These are phyloP conservation scores for Wallacemonas sp. DNA, from an alignment of 208 protist species.

Conservation along the genomic window DNA sequence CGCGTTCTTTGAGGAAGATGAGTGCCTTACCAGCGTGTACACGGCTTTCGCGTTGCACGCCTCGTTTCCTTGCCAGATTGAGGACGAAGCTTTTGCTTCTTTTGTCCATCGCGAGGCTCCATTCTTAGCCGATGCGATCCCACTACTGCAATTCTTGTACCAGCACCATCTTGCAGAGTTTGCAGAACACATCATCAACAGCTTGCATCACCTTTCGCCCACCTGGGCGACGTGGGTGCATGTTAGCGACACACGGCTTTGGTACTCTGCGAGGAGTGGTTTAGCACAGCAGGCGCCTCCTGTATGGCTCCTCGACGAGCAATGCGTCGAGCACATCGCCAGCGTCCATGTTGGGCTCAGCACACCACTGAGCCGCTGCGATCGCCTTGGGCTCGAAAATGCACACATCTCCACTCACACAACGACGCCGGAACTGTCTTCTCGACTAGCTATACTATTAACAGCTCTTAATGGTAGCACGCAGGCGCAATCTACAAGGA, in stretches of 20 bases:
- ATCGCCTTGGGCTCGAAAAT: slow-evolving; percentile 4
- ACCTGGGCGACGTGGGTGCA: neutral
- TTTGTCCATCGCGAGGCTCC: slow-evolving; percentile 12
- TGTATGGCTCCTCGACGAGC: slow-evolving; percentile 20
- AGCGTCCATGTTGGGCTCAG: neutral
- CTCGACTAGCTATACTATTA: no score
- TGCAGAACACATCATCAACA: slow-evolving; percentile 20
- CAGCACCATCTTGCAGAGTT: slow-evolving; percentile 27
- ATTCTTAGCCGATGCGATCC: slow-evolving; percentile 12
- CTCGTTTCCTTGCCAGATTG: neutral
- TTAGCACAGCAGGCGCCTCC: slow-evolving; percentile 3
- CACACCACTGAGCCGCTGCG: neutral
- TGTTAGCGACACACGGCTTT: neutral
- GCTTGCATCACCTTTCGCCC: neutral
- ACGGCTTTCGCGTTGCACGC: neutral
- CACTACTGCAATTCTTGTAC: slow-evolving; percentile 36
- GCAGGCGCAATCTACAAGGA: no score
- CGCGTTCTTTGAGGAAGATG: neutral
- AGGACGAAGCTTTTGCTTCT: neutral
- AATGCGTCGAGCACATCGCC: neutral
- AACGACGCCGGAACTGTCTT: no score
- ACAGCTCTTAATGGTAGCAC: no score
- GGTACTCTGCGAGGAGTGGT: neutral
- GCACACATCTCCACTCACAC: no score
- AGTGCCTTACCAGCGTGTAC: neutral